These are phyloP conservation scores for Hawksworthiomyces lignivorus DNA, from an alignment of 2,329 filamentous ascomycete genomes.

Conservation along the genomic window DNA sequence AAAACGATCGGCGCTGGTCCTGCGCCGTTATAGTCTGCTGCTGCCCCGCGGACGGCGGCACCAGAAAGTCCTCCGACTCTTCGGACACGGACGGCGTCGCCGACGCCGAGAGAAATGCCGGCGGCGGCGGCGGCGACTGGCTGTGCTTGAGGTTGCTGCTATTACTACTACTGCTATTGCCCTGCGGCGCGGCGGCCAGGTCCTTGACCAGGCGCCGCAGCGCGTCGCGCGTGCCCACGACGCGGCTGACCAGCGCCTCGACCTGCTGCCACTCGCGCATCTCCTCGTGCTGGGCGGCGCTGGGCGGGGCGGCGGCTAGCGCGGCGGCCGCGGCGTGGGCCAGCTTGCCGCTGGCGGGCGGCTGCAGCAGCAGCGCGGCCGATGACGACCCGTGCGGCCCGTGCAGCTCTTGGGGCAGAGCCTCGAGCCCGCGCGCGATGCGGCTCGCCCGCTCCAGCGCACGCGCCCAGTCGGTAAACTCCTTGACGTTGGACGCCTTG, in stretches of 20 bases:
- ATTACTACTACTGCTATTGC: no score
- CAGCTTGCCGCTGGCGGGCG: neutral
- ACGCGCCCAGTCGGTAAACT: conserved; percentile 81
- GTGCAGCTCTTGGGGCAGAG: neutral
- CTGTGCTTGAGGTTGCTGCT: conserved; percentile 16
- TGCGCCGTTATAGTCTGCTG: conserved; percentile 10
- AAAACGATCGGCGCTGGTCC: conserved; percentile 67
- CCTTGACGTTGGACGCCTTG: conserved; percentile 69
- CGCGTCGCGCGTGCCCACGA: conserved; percentile 83
- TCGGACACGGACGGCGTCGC: conserved; percentile 34
- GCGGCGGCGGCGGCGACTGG: conserved; percentile 23
- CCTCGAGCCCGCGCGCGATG: conserved; percentile 48
- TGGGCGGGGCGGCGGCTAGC: conserved; percentile 19
- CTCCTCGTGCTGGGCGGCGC: conserved; percentile 44
- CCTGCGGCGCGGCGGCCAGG: conserved; percentile 59
- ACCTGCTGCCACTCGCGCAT: conserved; percentile 82
- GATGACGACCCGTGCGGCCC: neutral
- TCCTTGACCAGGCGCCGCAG: conserved; percentile 80
- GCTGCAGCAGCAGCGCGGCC: neutral
- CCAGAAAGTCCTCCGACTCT: conserved; percentile 46
- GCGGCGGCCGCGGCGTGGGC: conserved; percentile 10
- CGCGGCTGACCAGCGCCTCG: conserved; percentile 74
- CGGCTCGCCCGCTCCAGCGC: conserved; percentile 78
- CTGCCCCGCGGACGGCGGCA: conserved; percentile 55
- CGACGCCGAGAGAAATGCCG: conserved; percentile 33